Conservation (phyloP, 495 filamentous ascomycete genomes). For the Daldinia concentrica region DNA sequence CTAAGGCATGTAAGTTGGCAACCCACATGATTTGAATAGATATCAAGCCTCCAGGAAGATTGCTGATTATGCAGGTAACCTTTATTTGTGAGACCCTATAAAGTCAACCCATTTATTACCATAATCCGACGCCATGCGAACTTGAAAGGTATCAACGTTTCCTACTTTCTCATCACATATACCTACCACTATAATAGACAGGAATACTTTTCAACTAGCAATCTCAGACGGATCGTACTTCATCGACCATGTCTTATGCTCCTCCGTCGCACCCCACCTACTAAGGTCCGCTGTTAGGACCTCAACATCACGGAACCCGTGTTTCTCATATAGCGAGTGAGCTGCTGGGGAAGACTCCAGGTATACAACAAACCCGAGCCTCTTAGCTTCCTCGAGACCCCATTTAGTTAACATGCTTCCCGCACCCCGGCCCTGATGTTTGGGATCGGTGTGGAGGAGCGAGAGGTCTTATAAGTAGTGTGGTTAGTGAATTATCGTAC, state of each 20-base stretch:
- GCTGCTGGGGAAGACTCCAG: conserved; percentile 44
- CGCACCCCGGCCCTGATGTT: conserved; percentile 41
- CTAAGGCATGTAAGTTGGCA: too few species aligned
- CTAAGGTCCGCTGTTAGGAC: conserved; percentile 22
- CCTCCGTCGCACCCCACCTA: conserved; percentile 25
- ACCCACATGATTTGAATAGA: too few species aligned
- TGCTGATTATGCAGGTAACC: too few species aligned
- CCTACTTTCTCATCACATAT: neutral
- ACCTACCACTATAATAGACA: neutral
- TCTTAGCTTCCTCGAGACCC: conserved; percentile 38
- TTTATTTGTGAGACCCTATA: too few species aligned
- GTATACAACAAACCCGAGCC: conserved; percentile 37
- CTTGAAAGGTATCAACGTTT: neutral
- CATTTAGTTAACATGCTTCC: conserved; percentile 39
- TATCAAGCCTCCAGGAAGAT: too few species aligned
- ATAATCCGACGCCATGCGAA: neutral
- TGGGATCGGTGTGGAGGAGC: conserved; percentile 40
- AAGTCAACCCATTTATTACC: too few species aligned
- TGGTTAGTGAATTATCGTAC: neutral
- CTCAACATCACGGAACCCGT: conserved; percentile 46
- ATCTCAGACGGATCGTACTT: conserved; percentile 19
- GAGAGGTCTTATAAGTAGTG: conserved; percentile 36
- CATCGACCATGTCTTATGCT: conserved; percentile 31
- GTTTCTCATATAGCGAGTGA: conserved; percentile 44
- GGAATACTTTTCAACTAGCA: neutral